Evolutionary conservation across 2,329 filamentous ascomycete species (phyloP).

Genomic region (Sporothrix protearum): DNA sequence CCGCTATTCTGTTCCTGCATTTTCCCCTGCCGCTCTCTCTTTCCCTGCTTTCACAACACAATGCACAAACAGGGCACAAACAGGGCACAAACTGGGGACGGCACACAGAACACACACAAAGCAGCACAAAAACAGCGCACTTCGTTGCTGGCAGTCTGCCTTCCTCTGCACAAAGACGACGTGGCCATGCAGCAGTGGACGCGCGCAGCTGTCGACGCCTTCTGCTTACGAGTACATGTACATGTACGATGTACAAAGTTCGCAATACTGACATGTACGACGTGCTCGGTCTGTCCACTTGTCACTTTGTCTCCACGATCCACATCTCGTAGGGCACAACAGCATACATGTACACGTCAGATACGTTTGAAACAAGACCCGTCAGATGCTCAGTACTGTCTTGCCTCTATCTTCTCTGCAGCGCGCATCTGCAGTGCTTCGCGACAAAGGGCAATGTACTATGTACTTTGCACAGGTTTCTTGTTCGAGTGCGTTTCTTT

Average conservation of each 20-base stretch:
- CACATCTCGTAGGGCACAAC: not conserved
- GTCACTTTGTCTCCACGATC: not conserved
- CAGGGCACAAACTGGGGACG: no score
- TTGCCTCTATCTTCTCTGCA: no score
- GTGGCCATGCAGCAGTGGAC: slow-evolving; percentile 10
- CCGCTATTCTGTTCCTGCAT: slow-evolving; percentile 7
- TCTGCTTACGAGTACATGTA: no score
- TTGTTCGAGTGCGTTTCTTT: not conserved
- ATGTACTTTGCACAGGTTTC: not conserved
- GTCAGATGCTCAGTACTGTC: no score
- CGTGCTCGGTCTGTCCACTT: not conserved
- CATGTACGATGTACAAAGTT: no score
- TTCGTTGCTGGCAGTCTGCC: not conserved
- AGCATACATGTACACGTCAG: not conserved
- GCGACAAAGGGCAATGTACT: no score
- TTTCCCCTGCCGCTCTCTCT: not conserved
- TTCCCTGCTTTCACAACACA: not conserved
- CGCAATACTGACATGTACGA: no score
- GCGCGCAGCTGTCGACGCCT: not conserved
- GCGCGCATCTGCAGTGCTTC: not conserved
- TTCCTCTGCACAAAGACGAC: not conserved
- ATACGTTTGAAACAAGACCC: no score
- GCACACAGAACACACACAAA: not conserved
- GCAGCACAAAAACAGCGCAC: not conserved
- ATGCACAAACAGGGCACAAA: not conserved